Percentiles rank a stretch among this genome's conserved stretches.
Conservation (phyloP, 345 rosid genomes). For the Limnanthes douglasii region DNA sequence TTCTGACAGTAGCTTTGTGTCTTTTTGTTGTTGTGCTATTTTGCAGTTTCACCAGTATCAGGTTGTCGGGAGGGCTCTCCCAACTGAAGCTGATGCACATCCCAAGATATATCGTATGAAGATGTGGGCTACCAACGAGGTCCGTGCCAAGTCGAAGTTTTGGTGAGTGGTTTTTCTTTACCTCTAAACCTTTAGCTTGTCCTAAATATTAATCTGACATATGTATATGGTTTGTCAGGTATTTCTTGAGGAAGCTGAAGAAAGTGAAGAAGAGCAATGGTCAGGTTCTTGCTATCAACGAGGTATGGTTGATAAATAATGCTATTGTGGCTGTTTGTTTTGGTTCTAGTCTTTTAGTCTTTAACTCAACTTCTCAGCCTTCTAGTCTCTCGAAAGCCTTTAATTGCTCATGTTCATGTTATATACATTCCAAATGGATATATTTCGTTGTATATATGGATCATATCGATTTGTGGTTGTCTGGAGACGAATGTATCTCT, state of each 20-base stretch:
- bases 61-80: slow-evolving; percentile 55
- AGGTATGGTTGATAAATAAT: slow-evolving; percentile 22
- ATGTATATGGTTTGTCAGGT: slow-evolving; percentile 12
- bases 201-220: not conserved
- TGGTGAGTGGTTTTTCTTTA: slow-evolving; percentile 20
- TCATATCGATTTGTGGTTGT: no score
- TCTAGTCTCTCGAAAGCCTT: no score
- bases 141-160: slow-evolving; percentile 56
- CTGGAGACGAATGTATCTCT: no score
- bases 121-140: slow-evolving; percentile 59
- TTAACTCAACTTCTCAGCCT: no score
- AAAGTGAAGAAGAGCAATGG: slow-evolving; percentile 51
- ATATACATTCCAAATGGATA: no score
- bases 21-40: no score
- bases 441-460: no score
- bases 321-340: not conserved
- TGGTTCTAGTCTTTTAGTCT: no score
- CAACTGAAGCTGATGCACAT: slow-evolving; percentile 38
- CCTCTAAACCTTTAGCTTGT: not conserved
- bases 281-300: slow-evolving; percentile 41
- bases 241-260: slow-evolving; percentile 39
- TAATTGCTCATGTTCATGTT: no score
- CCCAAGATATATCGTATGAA: slow-evolving; percentile 64
- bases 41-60: slow-evolving; percentile 56
- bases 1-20: no score